A percentile compares a stretch with the other conserved stretches of the same genome.
Evolutionary conservation across 768 basidiomycete species (phyloP).

Genomic region (Xerocomellus chrysenteron): DNA sequence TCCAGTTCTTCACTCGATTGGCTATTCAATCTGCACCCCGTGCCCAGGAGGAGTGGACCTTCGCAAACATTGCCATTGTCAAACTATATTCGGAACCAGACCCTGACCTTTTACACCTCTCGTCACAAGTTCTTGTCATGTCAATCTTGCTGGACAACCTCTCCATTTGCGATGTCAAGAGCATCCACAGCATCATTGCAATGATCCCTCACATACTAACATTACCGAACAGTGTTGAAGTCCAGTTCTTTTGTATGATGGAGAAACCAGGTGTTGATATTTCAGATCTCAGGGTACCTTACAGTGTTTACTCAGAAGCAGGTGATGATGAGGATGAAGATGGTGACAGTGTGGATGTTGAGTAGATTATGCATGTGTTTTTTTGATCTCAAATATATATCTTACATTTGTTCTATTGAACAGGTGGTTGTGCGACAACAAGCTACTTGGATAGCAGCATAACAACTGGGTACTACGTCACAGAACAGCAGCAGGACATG

Average conservation of each 20-base stretch:
- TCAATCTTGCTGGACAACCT: slow-evolving; percentile 16
- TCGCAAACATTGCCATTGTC: not conserved
- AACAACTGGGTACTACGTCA: too few relatives aligned
- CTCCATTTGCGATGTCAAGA: slow-evolving; percentile 10
- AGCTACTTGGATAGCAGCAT: too few relatives aligned
- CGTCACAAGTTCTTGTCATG: slow-evolving; percentile 18
- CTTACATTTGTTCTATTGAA: too few relatives aligned
- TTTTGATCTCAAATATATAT: too few relatives aligned
- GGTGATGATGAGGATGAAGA: not conserved
- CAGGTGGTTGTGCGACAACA: too few relatives aligned
- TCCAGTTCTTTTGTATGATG: slow-evolving; percentile 23
- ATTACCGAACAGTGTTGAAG: not conserved
- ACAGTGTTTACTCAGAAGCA: not conserved
- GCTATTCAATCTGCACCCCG: not conserved
- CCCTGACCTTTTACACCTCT: slow-evolving; percentile 10
- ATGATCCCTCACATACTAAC: slow-evolving; percentile 21
- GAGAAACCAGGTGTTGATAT: slow-evolving; percentile 30
- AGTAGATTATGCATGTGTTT: too few relatives aligned
- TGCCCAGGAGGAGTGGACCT: too few relatives aligned
- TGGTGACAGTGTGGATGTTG: too few relatives aligned
- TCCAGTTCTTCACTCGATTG: too few relatives aligned
- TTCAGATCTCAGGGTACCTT: slow-evolving; percentile 3
- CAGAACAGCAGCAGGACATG: too few relatives aligned
- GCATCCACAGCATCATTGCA: slow-evolving; percentile 25
- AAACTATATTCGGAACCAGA: slow-evolving; percentile 21